These are phyloP conservation scores for Saccharomycopsis sp. DNA, from an alignment of 805 yeast species.

Conservation along the genomic window DNA sequence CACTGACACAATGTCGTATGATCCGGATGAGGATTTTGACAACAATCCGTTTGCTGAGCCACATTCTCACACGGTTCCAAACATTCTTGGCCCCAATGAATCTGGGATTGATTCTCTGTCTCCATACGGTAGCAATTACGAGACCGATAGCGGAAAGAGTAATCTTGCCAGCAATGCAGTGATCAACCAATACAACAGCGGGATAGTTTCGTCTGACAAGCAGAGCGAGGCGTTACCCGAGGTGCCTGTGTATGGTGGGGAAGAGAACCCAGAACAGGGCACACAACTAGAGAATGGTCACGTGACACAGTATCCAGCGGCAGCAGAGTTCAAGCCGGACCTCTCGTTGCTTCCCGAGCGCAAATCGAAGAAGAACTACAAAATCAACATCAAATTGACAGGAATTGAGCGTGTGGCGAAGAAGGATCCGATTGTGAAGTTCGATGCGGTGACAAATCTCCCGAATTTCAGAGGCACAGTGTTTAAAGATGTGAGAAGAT, in stretches of 20 bases:
- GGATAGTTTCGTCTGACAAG: neutral
- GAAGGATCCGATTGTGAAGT: slow-evolving; percentile 67
- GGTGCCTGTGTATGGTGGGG: slow-evolving; percentile 5
- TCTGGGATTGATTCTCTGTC: neutral
- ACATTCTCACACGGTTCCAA: slow-evolving; percentile 10
- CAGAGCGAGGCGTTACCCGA: slow-evolving; percentile 10
- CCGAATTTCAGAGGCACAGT: slow-evolving; percentile 67
- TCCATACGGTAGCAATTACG: neutral
- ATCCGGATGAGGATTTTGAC: slow-evolving; percentile 47
- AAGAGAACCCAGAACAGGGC: slow-evolving; percentile 9
- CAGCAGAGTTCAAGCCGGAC: slow-evolving; percentile 13
- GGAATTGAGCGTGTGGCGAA: slow-evolving; percentile 64
- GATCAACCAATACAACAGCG: neutral
- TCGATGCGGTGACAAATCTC: slow-evolving; percentile 58
- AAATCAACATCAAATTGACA: slow-evolving; percentile 49
- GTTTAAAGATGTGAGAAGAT: slow-evolving; percentile 72
- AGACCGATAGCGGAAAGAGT: neutral
- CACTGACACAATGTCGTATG: slow-evolving; percentile 30
- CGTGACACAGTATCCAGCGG: slow-evolving; percentile 13
- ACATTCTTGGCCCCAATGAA: neutral
- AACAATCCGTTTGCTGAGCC: slow-evolving; percentile 58
- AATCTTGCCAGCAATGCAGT: neutral
- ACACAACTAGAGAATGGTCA: slow-evolving; percentile 4
- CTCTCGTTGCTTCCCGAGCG: slow-evolving; percentile 25
- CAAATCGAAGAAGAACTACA: slow-evolving; percentile 28